Evolutionary conservation across 164 flowering plant genomes (phyloP).

Genomic region (Macadamia tetraphylla): DNA sequence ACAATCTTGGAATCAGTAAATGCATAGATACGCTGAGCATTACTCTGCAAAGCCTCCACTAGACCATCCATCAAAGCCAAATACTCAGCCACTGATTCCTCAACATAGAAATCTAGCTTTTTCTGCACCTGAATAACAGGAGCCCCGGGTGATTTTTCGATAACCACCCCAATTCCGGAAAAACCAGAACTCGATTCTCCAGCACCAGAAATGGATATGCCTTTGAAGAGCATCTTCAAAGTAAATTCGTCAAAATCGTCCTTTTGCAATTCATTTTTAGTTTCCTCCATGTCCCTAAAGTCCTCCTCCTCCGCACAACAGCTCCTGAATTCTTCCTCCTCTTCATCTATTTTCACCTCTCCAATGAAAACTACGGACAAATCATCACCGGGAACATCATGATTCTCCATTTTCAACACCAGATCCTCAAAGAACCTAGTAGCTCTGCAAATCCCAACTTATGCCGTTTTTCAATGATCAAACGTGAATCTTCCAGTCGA

Average conservation of each 20-base stretch:
- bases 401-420: slow-evolving; percentile 30
- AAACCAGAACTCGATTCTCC: slow-evolving; percentile 44
- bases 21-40: slow-evolving; percentile 44
- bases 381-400: slow-evolving; percentile 6
- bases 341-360: slow-evolving; percentile 40
- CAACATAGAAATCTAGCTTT: slow-evolving; percentile 76
- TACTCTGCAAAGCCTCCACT: slow-evolving; percentile 40
- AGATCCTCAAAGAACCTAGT: slow-evolving; percentile 1
- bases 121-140: slow-evolving; percentile 63
- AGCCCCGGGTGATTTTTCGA: slow-evolving; percentile 39
- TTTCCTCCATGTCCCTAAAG: slow-evolving; percentile 47
- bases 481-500: neutral
- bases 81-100: slow-evolving; percentile 68
- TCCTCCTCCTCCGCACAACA: slow-evolving; percentile 52
- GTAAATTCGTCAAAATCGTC: slow-evolving; percentile 43
- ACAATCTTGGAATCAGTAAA: slow-evolving; percentile 66
- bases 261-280: slow-evolving; percentile 23
- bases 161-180: slow-evolving; percentile 82
- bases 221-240: slow-evolving; percentile 73
- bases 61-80: slow-evolving; percentile 86
- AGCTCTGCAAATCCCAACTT: neutral
- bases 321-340: slow-evolving; percentile 77
- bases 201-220: slow-evolving; percentile 44
- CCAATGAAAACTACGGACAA: slow-evolving; percentile 7
- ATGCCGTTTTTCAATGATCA: neutral